A percentile compares a stretch with the other conserved stretches of the same genome.
Evolutionary conservation across 1,284 basidiomycete species (phyloP).

Genomic region (Waitea zeae): DNA sequence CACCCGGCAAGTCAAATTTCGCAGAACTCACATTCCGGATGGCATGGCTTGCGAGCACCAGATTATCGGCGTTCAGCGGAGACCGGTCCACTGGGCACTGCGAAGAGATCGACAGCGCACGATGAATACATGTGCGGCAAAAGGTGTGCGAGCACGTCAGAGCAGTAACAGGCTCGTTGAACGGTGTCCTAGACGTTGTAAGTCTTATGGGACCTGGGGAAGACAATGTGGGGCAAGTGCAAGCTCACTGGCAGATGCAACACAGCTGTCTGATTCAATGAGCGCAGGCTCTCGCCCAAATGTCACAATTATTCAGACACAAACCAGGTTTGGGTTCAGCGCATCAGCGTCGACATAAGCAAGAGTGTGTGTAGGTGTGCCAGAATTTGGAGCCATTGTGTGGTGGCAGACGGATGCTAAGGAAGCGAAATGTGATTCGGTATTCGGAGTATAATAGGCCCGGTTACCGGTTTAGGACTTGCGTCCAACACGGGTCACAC

Average conservation of each 20-base stretch:
- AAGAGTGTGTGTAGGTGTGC: too few relatives aligned
- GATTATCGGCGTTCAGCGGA: slow-evolving; percentile 30
- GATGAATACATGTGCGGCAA: slow-evolving; percentile 57
- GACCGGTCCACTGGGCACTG: slow-evolving; percentile 77
- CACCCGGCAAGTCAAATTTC: slow-evolving; percentile 6
- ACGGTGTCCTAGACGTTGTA: slow-evolving; percentile 33
- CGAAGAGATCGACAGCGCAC: slow-evolving; percentile 40
- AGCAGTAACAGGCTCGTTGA: slow-evolving; percentile 57
- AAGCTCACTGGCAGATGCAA: slow-evolving; percentile 61
- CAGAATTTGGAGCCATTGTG: too few relatives aligned
- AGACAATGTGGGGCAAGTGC: slow-evolving; percentile 2
- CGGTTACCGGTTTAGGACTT: too few relatives aligned
- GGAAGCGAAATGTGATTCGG: too few relatives aligned
- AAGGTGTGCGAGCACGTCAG: slow-evolving; percentile 71
- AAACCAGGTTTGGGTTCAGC: too few relatives aligned
- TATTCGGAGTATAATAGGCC: too few relatives aligned
- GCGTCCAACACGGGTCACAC: too few relatives aligned
- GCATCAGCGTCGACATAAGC: too few relatives aligned
- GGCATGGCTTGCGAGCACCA: slow-evolving; percentile 47
- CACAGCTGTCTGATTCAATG: too few relatives aligned
- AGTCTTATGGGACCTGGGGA: slow-evolving; percentile 2
- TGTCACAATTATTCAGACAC: too few relatives aligned
- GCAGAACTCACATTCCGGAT: slow-evolving; percentile 47
- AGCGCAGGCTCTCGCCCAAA: too few relatives aligned
- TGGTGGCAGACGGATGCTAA: too few relatives aligned